Conservation (phyloP, 2,329 filamentous ascomycete species). For the Penicillium griseofulvum region DNA sequence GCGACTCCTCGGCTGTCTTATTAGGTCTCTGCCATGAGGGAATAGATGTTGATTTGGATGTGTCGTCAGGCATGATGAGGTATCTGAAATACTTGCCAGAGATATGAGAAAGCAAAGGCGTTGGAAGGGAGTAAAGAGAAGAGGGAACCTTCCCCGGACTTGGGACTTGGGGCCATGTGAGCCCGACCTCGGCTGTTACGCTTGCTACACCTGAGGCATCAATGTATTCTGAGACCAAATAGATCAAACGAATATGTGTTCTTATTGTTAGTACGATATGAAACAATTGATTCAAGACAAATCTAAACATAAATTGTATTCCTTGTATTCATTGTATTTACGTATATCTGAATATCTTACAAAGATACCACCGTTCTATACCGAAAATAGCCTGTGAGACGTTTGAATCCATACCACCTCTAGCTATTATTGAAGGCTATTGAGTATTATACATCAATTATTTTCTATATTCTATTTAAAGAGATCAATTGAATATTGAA, state of each 20-base stretch:
- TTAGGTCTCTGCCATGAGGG: slow-evolving; percentile 40
- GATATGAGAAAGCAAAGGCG: background rate
- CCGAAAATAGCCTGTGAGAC: slow-evolving; percentile 1
- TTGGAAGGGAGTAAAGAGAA: slow-evolving; percentile 1
- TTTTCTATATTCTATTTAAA: too few species aligned
- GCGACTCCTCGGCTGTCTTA: slow-evolving; percentile 32
- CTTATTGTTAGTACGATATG: background rate
- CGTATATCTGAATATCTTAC: background rate
- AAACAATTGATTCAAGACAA: background rate
- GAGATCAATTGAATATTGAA: background rate
- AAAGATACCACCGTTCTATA: background rate
- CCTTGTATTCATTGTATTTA: background rate
- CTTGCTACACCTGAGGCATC: slow-evolving; percentile 2
- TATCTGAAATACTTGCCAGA: background rate
- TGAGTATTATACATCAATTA: background rate
- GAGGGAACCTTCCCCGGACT: slow-evolving; percentile 23
- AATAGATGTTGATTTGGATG: slow-evolving; percentile 36
- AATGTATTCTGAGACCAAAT: background rate
- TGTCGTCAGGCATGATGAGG: slow-evolving; percentile 33
- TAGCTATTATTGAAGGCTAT: background rate
- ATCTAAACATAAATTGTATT: background rate
- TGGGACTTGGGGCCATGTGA: slow-evolving; percentile 27
- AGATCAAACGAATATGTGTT: background rate
- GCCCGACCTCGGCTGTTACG: slow-evolving; percentile 27
- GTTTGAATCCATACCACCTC: background rate